phyloP scores from a whole-genome alignment of 1,139 yeast genomes.

The Debaryomycetaceae sp. region DNA sequence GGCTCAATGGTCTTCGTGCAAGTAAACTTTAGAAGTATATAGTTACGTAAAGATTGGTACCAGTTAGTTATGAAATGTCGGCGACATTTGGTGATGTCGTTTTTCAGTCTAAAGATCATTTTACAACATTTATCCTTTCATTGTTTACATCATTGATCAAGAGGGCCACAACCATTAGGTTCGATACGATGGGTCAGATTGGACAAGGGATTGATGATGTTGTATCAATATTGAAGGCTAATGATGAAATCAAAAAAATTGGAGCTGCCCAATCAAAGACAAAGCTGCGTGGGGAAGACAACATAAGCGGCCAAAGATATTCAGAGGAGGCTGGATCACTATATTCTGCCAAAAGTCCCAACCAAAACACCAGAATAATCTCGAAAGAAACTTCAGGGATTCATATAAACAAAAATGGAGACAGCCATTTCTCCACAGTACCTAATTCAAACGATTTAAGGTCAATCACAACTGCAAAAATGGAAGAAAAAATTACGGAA shows the following conservation, averaged over 20 bases:
- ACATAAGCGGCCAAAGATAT: neutral
- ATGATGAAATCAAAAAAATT: neutral
- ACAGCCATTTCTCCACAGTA: no score
- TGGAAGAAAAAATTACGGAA: no score
- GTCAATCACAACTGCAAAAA: no score
- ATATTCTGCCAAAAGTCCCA: no score
- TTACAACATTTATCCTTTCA: neutral
- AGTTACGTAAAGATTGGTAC: no score
- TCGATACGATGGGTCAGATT: no score
- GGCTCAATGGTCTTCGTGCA: conserved; percentile 70
- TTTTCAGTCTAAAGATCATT: no score
- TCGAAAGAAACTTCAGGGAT: no score
- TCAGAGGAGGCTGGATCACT: no score
- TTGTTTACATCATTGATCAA: neutral
- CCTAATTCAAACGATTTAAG: no score
- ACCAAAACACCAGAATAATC: no score
- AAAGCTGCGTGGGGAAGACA: neutral
- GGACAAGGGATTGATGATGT: neutral
- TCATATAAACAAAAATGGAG: no score
- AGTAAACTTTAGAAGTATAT: conserved; percentile 30
- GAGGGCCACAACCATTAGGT: neutral
- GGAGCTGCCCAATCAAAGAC: neutral
- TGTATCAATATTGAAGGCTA: neutral
- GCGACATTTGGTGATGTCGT: neutral
- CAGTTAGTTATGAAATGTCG: neutral